Base-by-base conservation (phyloP, 2,329 filamentous ascomycete genomes). In the Fusarium sterilihyphosum region DNA sequence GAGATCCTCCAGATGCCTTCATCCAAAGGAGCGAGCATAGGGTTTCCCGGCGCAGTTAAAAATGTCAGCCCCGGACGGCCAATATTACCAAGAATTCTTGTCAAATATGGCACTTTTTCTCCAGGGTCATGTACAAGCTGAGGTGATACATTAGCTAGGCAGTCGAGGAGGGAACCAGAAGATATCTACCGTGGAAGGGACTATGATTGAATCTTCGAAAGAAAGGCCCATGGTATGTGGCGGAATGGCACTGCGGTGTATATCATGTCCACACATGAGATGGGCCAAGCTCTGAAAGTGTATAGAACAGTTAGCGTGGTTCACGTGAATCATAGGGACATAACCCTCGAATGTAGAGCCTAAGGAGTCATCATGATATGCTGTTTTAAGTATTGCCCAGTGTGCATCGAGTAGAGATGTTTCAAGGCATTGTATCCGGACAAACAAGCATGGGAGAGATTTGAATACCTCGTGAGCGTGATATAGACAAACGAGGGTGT, bases 401-500 rank as follows among this genome's bases (percentile, higher is more conserved):
- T 41, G 2, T n/a, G 40, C 22, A n/a, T 41, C 22, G n/a, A 41
- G 40, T 9, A 41, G 8, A 41, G 40, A 6, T 16, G 8, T 41
- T 10, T 41, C 40, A 10, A 41, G 40, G 1, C 22, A 41, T 16
- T 41, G 13, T 1, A 6, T 41, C 22, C 40, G 13, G 1, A 41
- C 8, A 10, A 14, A 16, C 14, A n/a, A 41, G 8, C 13, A 4
- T 14, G 40, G 22, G 2, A 41, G 40, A n/a, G 13, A 0, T 41
- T 10, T 16, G 14, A 40, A 11, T 2, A 40, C 2, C 38, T 40
- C 38, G 10, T 6, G 8, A 20, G 18, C 0, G 18, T 6, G 10
- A 20, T 12, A 12, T 13, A 40, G 22, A 16, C 1, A 9, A 1
- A 16, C 5, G 0, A 41, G 4, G 6, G 40, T 41, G 1, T 6